Conservation (phyloP, 805 yeast species). For the Helenozyma rhizophorensis region DNA sequence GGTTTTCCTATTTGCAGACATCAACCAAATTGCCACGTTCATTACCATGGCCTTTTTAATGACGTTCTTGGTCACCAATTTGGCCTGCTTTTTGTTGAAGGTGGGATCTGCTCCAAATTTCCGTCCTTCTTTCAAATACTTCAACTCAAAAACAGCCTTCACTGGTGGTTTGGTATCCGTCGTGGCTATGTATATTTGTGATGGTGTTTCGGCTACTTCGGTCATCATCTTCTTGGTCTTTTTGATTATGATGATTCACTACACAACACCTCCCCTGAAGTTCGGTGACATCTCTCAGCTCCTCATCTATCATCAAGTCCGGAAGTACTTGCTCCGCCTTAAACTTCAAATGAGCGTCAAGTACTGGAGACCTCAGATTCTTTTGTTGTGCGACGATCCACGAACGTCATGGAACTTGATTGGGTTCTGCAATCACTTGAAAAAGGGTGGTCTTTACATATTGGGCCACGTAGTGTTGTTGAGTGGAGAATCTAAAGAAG, state of each 20-base stretch:
- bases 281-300: constrained; percentile 99
- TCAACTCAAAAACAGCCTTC: constrained; percentile 77
- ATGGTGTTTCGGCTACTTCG: constrained; percentile 80
- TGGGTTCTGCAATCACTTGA: constrained; percentile 87
- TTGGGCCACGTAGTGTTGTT: constrained; percentile 86
- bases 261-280: constrained; percentile 87
- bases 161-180: constrained; percentile 67
- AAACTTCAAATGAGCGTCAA: constrained; percentile 87
- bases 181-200: constrained; percentile 90
- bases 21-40: constrained; percentile 89
- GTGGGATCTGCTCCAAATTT: constrained; percentile 97
- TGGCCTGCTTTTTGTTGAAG: constrained; percentile 86
- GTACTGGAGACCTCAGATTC: constrained; percentile 96
- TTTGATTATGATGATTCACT: constrained; percentile 77
- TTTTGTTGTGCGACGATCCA: constrained; percentile 86
- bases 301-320: constrained; percentile 90
- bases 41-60: constrained; percentile 96
- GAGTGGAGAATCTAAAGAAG: constrained; percentile 27
- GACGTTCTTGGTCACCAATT: constrained; percentile 91
- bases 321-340: constrained; percentile 79
- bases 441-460: constrained; percentile 91
- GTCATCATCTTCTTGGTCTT: constrained; percentile 62
- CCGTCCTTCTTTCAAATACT: constrained; percentile 89
- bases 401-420: constrained; percentile 88
- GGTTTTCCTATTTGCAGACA: constrained; percentile 79